phyloP scores from a whole-genome alignment of 2,329 filamentous ascomycete species.

The Corniculantispora saksenae region DNA sequence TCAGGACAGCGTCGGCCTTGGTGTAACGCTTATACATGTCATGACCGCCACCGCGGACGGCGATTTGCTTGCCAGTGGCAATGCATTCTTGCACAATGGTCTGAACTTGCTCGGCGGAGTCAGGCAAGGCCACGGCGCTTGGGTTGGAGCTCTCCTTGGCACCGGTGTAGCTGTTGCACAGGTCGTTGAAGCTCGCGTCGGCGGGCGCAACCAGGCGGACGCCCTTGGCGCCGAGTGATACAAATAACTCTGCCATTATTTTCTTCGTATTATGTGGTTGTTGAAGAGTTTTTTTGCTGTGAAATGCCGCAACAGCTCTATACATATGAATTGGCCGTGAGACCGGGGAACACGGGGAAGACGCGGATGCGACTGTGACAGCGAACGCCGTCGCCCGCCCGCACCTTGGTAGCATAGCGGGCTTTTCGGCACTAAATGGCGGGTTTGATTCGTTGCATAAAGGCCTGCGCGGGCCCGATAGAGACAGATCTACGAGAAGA shows the following conservation, averaged over 20 bases:
- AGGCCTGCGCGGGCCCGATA: background rate
- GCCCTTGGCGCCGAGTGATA: slow-evolving; percentile 3
- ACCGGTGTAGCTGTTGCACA: slow-evolving; percentile 12
- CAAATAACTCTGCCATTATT: slow-evolving; percentile 1
- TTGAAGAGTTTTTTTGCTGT: background rate
- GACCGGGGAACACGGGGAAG: background rate
- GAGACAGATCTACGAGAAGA: slow-evolving; percentile 1
- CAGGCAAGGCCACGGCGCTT: slow-evolving; percentile 8
- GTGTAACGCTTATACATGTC: slow-evolving; percentile 18
- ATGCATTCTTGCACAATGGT: slow-evolving; percentile 12
- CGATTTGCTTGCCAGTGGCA: slow-evolving; percentile 1
- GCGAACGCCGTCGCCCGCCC: background rate
- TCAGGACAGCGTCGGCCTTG: slow-evolving; percentile 13
- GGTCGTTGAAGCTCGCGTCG: slow-evolving; percentile 1
- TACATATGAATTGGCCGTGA: background rate
- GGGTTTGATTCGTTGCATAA: background rate
- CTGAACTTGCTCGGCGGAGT: slow-evolving; percentile 4
- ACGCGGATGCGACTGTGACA: slow-evolving; percentile 7
- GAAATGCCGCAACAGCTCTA: background rate
- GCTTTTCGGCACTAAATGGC: background rate
- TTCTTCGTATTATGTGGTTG: background rate
- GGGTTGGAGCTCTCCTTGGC: background rate
- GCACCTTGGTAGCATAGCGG: slow-evolving; percentile 9
- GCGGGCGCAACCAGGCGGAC: slow-evolving; percentile 2
- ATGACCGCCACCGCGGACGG: slow-evolving; percentile 21